Evolutionary conservation across 768 basidiomycete genomes (phyloP), one percentile per base, ranked within the genome.

Genomic region (Tricholoma sp.): DNA sequence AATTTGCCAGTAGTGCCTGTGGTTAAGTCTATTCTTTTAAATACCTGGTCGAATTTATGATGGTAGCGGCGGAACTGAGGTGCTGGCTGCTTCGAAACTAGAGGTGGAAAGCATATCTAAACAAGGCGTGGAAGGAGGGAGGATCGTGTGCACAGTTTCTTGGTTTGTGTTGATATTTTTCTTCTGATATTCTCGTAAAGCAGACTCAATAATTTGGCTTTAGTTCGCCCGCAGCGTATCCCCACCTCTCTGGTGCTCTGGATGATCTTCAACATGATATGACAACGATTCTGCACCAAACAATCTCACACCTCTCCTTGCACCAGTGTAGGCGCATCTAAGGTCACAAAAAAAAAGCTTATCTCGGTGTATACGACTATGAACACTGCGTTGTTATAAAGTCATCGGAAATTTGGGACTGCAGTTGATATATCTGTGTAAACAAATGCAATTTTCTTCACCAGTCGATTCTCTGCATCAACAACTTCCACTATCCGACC

Each of bases 181-280:
- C n/a, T 50, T 36, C 32, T n/a, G 12, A 31, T 36, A 15, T 39
- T 36, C 13, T 48, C 57, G 37, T 41, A 56, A 17, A 57, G 28
- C 34, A 32, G 51, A 48, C 54, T 62, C 36, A 55, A 52, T 59
- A 57, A 57, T 57, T 61, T 63, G 72, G 68, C 79, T 76, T 69
- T 68, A 93, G 91, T 68, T 90, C 24, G 24, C 24, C 24, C 24
- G 24, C 24, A 24, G 24, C 24, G 24, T 24, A 24, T 24, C 24
- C 24, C 0, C 77, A 83, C 50, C 74, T 89, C 47, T 77, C 82
- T 3, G 71, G 72, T 28, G 82, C 84, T 7, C 66, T 94, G 4
- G 91, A 94, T 41, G 90, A 93, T 52, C 75, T 91, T 0, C 87
- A 89, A 60, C 76, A 85, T 53, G 91, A 93, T 68, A 72, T 91